Evolutionary conservation across 805 yeast species (phyloP).

Genomic region (Maudiozyma barnettii): DNA sequence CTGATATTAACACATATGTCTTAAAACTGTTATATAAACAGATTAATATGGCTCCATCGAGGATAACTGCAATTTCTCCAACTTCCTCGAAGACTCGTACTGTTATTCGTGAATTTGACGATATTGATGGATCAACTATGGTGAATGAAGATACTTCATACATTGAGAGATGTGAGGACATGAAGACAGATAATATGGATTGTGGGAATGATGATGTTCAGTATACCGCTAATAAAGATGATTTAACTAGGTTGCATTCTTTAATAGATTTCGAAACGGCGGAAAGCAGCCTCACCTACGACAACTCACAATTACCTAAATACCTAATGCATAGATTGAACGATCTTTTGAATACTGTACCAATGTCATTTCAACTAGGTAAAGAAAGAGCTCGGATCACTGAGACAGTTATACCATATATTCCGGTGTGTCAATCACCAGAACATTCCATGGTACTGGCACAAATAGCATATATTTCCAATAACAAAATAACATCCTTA

Average conservation of each 20-base stretch:
- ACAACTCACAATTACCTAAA: constrained; percentile 1
- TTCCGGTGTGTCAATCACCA: constrained; percentile 18
- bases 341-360: constrained; percentile 11
- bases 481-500: constrained; percentile 22
- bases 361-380: constrained; percentile 18
- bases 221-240: too few species aligned
- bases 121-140: not conserved
- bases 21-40: constrained; percentile 26
- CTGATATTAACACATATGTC: constrained; percentile 13
- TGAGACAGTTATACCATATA: constrained; percentile 11
- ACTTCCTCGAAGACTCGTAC: too few species aligned
- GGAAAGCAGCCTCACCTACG: not conserved
- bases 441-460: constrained; percentile 17
- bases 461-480: constrained; percentile 14
- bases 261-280: constrained; percentile 5
- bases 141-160: not conserved
- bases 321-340: constrained; percentile 9
- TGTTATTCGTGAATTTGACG: not conserved
- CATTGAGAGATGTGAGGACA: too few species aligned
- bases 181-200: too few species aligned
- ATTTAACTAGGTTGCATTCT: not conserved
- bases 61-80: too few species aligned
- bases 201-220: too few species aligned
- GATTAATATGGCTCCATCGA: not conserved
- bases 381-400: constrained; percentile 20